phyloP scores from a whole-genome alignment of 2,329 filamentous ascomycete genomes.

The Aspergillus ochraceoroseus region DNA sequence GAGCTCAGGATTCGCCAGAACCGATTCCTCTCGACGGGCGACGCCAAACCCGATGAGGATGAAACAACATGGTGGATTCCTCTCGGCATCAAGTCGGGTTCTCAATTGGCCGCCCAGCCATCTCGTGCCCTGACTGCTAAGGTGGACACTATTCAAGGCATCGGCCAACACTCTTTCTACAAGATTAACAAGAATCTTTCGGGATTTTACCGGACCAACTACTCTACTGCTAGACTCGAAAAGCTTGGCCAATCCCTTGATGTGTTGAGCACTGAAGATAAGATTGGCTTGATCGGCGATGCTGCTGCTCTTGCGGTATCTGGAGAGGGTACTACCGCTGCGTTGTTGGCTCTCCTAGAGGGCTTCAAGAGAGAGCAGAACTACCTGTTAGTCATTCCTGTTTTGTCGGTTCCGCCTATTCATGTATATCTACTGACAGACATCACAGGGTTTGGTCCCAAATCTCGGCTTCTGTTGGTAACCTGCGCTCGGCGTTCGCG shows the following conservation, averaged over 20 bases:
- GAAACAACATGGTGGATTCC: constrained; percentile 94
- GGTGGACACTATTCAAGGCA: constrained; percentile 63
- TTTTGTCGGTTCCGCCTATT: not conserved
- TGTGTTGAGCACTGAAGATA: constrained; percentile 76
- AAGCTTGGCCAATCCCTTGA: constrained; percentile 74
- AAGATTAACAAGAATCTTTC: constrained; percentile 87
- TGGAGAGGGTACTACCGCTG: constrained; percentile 75
- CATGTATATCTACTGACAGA: constrained; percentile 18
- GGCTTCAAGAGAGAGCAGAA: constrained; percentile 78
- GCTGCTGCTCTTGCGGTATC: constrained; percentile 84
- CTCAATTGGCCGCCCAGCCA: constrained; percentile 58
- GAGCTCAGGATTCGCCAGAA: constrained; percentile 79
- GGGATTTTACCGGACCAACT: constrained; percentile 90
- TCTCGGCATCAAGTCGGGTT: constrained; percentile 73
- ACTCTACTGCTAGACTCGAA: constrained; percentile 74
- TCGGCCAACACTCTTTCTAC: constrained; percentile 75
- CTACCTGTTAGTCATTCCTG: constrained; percentile 56
- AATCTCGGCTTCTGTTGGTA: constrained; percentile 68
- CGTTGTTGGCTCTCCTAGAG: constrained; percentile 75
- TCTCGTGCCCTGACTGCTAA: constrained; percentile 68
- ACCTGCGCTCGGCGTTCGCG: constrained; percentile 78
- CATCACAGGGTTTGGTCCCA: constrained; percentile 69
- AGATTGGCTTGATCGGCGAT: constrained; percentile 87
- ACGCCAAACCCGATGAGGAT: constrained; percentile 86
- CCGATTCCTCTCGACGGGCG: constrained; percentile 85